Evolutionary conservation across 2,329 filamentous ascomycete species (phyloP), one percentile per base, ranked within the genome.

Genomic region (Trichoderma lentiforme): DNA sequence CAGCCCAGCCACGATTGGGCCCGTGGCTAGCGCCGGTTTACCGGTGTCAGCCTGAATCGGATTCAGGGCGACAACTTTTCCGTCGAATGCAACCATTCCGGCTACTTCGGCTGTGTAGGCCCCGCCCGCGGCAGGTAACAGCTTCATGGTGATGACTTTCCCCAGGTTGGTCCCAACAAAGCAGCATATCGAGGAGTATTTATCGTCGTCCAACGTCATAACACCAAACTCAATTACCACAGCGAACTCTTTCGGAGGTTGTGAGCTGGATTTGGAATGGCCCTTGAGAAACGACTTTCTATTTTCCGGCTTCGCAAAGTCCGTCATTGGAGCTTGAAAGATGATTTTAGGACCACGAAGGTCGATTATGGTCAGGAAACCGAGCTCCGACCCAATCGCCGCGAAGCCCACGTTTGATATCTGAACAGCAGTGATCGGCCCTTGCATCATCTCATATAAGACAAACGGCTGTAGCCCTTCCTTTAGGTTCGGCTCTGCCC

Each of bases 321-420:
- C 93, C 9, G 87, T 86, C 74, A 95, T 84, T 15, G 91, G 89
- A 2, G 89, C 89, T 66, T 90, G 91, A 79, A 93, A 94, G 73
- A 98, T 96, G 61, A 98, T 87, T 0, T 90, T 86, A 24, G 96
- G 96, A 0, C 95, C 95, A 72, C 96, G 90, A 73, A 99, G 85
- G 80, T 99, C 96, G 66, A 98, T 89, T 47, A 99, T 88, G 9
- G 89, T 92, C 47, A 99, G 81, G 74, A 90, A 90, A 3, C 96
- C 96, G 51, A 90, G 89, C 80, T 97, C 92, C 11, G 94, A 97
- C 0, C 94, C 96, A 34, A 92, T 91, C 12, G 92, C 95, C 12
- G 97, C 89, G 78, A 99, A 99, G 0, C 96, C 96, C 14, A 98
- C 91, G 80, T 97, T 93, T n/a, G 94, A 96, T 71, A 96, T 89